A percentile compares a stretch with the other conserved stretches of the same genome.
phyloP scores from a whole-genome alignment of 1,284 basidiomycete species.

The Peniophora sp. region DNA sequence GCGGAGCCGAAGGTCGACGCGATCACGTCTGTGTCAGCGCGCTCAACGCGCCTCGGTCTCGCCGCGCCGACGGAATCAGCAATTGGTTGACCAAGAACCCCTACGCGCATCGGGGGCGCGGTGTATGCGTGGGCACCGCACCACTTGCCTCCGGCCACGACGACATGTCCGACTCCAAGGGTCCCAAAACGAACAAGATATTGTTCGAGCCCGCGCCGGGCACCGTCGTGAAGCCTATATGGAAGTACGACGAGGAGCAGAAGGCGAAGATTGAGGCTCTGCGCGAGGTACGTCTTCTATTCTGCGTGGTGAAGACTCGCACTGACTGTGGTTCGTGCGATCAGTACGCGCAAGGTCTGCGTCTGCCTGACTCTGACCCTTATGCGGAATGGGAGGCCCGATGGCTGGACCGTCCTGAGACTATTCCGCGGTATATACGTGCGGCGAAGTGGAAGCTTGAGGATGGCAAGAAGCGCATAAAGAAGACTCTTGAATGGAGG shows the following conservation, averaged over 20 bases:
- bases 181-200: slow-evolving; percentile 34
- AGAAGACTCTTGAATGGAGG: slow-evolving; percentile 74
- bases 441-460: slow-evolving; percentile 77
- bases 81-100: too few relatives aligned
- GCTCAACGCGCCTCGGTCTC: too few relatives aligned
- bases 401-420: slow-evolving; percentile 69
- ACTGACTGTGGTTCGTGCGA: neutral
- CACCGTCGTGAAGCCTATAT: slow-evolving; percentile 42
- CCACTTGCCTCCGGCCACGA: neutral
- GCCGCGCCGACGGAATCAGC: too few relatives aligned
- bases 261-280: slow-evolving; percentile 49
- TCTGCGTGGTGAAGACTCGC: too few relatives aligned
- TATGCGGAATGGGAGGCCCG: slow-evolving; percentile 71
- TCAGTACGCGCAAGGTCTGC: slow-evolving; percentile 58
- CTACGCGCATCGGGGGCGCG: too few relatives aligned
- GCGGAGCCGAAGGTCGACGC: too few relatives aligned
- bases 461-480: slow-evolving; percentile 72
- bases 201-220: slow-evolving; percentile 36
- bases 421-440: slow-evolving; percentile 74
- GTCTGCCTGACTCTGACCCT: slow-evolving; percentile 57
- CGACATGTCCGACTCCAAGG: slow-evolving; percentile 8
- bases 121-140: too few relatives aligned
- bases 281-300: slow-evolving; percentile 39
- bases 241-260: slow-evolving; percentile 61
- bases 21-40: too few relatives aligned